Base-by-base conservation (phyloP, 2,329 filamentous ascomycete species). In the Fusarium anguioides region DNA sequence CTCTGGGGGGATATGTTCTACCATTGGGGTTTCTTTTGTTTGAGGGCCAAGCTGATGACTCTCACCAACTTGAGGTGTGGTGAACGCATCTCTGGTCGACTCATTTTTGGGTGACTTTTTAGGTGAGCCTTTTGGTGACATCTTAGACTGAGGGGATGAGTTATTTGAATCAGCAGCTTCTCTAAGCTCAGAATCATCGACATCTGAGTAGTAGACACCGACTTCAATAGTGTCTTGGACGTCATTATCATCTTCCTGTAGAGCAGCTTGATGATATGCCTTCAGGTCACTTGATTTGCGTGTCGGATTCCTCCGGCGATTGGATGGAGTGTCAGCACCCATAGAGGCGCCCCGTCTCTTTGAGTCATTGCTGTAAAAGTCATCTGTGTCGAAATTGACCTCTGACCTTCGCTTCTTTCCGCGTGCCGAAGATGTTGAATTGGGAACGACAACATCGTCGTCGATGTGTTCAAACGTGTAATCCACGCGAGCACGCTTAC, bases 211-310 rank as follows among this genome's bases (percentile, higher is more conserved):
- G 29, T 74, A 76, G 37, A 83, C 81, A 44, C 84, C 83, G 46
- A 87, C 85, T 69, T 87, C 82, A 60, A 87, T 87, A 15, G 84
- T 87, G 71, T 87, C 85, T 71, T 85, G 82, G 26, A 87, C 83
- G 40, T 86, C 81, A 26, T 82, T 82, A 59, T 83, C 80, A 48
- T 83, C 80, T 18, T 74, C 72, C 20, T 75, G 72, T 7, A 72
- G 26, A 63, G 71, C 61, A 64, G 71, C 66, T 40, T 75, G 73
- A 44, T 49, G 73, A 67, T 78, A 78, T 46, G 74, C 64, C 61
- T 72, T 74, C 31, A 74, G 44, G 56, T 79, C 76, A 48, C 75
- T 66, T 9, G 75, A 73, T 74, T 80, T 82, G 62, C 78, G 78
- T 54, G 79, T 71, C 35, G 79, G 75, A 63, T 80, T 79, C 62